Conservation (phyloP, 2,329 filamentous ascomycete genomes). For the Phialemonium atrogriseum region DNA sequence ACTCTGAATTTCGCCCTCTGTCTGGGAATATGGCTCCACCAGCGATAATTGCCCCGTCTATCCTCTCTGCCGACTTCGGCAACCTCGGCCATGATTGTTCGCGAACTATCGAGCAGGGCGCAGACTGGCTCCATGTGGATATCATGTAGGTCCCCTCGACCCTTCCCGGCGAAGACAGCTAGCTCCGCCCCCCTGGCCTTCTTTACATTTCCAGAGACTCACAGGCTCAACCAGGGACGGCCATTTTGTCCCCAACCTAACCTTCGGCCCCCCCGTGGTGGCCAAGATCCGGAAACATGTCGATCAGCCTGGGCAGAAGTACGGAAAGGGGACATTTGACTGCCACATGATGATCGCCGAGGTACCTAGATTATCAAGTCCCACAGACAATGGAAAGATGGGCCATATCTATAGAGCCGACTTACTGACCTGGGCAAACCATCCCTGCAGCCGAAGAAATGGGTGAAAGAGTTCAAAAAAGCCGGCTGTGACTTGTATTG, state of each 20-base stretch:
- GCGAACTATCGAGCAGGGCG: constrained; percentile 75
- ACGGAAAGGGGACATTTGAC: constrained; percentile 88
- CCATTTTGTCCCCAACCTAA: constrained; percentile 98
- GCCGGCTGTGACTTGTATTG: constrained; percentile 98
- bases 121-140: constrained; percentile 92
- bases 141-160: constrained; percentile 53
- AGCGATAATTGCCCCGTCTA: constrained; percentile 96
- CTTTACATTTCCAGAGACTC: constrained; percentile 2
- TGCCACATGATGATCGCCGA: constrained; percentile 99
- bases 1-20: background rate
- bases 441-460: constrained; percentile 76
- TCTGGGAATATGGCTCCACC: constrained; percentile 87
- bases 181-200: background rate
- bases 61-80: constrained; percentile 93
- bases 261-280: constrained; percentile 90
- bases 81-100: constrained; percentile 79
- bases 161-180: background rate
- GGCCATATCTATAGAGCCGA: background rate
- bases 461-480: constrained; percentile 90
- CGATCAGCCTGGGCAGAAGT: constrained; percentile 57
- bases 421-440: constrained; percentile 6
- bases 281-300: constrained; percentile 88
- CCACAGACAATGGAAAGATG: background rate
- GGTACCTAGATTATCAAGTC: constrained; percentile 38
- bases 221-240: constrained; percentile 62